phyloP scores from a whole-genome alignment of 1,284 basidiomycete genomes.

The Malassezia brasiliensis region DNA sequence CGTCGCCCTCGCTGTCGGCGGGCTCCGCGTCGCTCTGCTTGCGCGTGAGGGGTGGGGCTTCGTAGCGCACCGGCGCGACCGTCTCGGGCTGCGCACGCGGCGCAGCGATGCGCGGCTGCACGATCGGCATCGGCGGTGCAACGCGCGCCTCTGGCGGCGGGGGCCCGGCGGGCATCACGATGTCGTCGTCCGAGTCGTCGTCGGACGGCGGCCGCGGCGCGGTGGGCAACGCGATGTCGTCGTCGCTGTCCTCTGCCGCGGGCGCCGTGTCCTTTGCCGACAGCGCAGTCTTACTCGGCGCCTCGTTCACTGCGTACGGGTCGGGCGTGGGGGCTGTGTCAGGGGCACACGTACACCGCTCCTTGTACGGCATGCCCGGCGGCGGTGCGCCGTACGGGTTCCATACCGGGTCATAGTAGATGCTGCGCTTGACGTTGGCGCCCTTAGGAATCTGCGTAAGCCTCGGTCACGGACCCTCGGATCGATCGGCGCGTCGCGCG shows the following conservation, averaged over 20 bases:
- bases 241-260: not conserved
- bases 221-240: not conserved
- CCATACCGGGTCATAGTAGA: constrained; percentile 85
- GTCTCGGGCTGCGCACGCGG: not conserved
- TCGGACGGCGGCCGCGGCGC: not conserved
- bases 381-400: constrained; percentile 92
- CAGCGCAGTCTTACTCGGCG: no score
- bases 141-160: constrained; percentile 14
- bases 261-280: no score
- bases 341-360: constrained; percentile 51
- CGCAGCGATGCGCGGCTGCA: not conserved
- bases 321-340: not conserved
- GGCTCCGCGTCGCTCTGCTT: not conserved
- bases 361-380: constrained; percentile 86
- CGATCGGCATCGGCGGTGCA: not conserved
- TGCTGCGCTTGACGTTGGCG: constrained; percentile 54
- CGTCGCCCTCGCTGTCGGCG: not conserved
- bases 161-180: constrained; percentile 39
- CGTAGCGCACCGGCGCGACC: constrained; percentile 1
- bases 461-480: no score
- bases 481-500: not conserved
- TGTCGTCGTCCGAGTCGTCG: constrained; percentile 30
- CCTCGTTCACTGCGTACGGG: not conserved
- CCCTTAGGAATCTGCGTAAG: constrained; percentile 5
- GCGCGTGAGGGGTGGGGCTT: not conserved